Conservation (phyloP, 306 rosid genomes). For the Vachellia pachyceras region DNA sequence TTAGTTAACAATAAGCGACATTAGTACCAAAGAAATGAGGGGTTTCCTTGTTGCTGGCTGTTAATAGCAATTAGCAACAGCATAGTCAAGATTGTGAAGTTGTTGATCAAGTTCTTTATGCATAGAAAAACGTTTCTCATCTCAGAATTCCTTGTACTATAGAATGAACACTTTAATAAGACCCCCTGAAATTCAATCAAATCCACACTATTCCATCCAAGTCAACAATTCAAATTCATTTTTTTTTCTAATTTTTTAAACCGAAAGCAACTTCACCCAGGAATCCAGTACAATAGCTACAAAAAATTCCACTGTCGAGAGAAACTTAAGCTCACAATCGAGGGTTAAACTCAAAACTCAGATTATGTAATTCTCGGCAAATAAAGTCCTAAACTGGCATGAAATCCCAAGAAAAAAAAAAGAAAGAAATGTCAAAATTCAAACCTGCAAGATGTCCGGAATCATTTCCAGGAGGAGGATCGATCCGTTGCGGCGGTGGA, state of each 20-base stretch:
- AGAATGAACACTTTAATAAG: not conserved
- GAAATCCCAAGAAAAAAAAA: not conserved
- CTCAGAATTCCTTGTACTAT: not conserved
- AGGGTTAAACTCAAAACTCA: not conserved
- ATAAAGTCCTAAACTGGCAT: not conserved
- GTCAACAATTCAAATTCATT: not conserved
- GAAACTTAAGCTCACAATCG: not conserved
- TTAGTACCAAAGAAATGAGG: not conserved
- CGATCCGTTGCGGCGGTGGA: slow-evolving; percentile 41
- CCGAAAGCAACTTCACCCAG: not conserved
- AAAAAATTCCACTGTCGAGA: not conserved
- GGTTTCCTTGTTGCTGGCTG: too few relatives aligned
- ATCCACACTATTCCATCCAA: not conserved
- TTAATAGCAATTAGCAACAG: too few relatives aligned
- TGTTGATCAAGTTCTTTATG: not conserved
- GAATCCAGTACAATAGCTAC: not conserved
- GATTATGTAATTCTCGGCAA: not conserved
- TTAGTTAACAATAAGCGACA: too few relatives aligned
- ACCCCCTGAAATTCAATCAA: not conserved
- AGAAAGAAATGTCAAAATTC: not conserved
- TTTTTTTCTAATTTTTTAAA: not conserved
- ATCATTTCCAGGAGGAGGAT: slow-evolving; percentile 14
- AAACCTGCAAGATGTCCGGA: slow-evolving; percentile 9
- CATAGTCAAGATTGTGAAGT: not conserved
- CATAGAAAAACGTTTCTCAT: not conserved